phyloP scores from a whole-genome alignment of 164 flowering plant genomes.

The Chimonanthus salicifolius region DNA sequence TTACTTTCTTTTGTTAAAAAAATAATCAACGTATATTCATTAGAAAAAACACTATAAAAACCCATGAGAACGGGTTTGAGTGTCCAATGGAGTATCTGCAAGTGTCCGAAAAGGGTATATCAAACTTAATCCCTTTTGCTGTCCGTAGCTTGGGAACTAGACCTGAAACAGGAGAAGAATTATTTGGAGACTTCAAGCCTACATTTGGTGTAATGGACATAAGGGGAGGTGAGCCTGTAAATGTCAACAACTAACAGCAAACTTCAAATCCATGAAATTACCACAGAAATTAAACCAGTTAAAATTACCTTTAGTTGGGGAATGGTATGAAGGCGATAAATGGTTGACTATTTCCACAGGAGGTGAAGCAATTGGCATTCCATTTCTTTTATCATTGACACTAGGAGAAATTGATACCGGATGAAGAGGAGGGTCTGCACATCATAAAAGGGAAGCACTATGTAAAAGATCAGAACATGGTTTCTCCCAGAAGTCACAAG shows the following conservation, averaged over 20 bases:
- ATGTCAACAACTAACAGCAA: neutral
- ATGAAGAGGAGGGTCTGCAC: constrained; percentile 26
- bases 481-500: neutral
- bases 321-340: constrained; percentile 19
- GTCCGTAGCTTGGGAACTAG: neutral
- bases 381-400: constrained; percentile 12
- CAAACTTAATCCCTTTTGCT: constrained; percentile 2
- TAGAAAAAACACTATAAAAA: too few species aligned
- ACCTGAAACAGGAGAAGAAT: neutral
- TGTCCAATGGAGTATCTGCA: too few species aligned
- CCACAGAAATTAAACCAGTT: too few species aligned
- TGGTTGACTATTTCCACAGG: constrained; percentile 13
- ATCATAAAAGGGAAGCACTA: neutral
- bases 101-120: too few species aligned
- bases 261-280: too few species aligned
- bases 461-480: neutral
- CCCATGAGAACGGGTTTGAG: too few species aligned
- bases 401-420: constrained; percentile 31
- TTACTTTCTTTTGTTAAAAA: too few species aligned
- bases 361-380: constrained; percentile 38
- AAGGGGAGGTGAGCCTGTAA: constrained; percentile 24
- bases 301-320: constrained; percentile 31
- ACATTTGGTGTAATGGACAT: constrained; percentile 29
- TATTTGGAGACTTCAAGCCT: constrained; percentile 10
- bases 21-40: too few species aligned